phyloP scores from a whole-genome alignment of 2,329 filamentous ascomycete species.

The Xylaria polymorpha region DNA sequence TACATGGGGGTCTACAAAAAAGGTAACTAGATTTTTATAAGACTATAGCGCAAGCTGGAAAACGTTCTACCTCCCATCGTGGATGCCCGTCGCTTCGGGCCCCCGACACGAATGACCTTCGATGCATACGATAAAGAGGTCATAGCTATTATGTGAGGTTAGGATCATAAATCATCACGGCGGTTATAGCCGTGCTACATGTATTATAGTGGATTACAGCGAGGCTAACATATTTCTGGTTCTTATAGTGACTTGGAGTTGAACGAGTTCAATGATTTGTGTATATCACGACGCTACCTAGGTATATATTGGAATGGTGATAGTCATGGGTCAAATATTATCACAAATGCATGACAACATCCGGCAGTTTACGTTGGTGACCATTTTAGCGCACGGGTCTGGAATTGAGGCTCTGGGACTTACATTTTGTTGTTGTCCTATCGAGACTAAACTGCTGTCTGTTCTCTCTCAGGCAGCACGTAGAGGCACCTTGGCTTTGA shows the following conservation, averaged over 20 bases:
- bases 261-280: background rate
- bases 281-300: no score
- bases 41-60: slow-evolving; percentile 26
- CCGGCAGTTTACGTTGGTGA: background rate
- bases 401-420: slow-evolving; percentile 13
- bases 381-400: background rate
- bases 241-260: background rate
- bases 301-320: background rate
- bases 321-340: background rate
- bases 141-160: background rate
- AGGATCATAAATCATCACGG: slow-evolving; percentile 2
- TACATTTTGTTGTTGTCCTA: background rate
- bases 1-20: slow-evolving; percentile 19
- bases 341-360: background rate
- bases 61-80: slow-evolving; percentile 4
- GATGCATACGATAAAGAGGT: background rate
- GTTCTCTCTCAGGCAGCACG: no score
- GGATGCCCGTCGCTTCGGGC: slow-evolving; percentile 3
- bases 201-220: slow-evolving; percentile 15
- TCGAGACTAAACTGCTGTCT: no score
- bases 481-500: background rate
- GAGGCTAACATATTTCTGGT: background rate
- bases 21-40: slow-evolving; percentile 19
- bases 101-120: background rate
- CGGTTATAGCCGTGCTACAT: slow-evolving; percentile 10